These are phyloP conservation scores for Exidia glandulosa DNA, from an alignment of 768 basidiomycete species.

Conservation along the genomic window DNA sequence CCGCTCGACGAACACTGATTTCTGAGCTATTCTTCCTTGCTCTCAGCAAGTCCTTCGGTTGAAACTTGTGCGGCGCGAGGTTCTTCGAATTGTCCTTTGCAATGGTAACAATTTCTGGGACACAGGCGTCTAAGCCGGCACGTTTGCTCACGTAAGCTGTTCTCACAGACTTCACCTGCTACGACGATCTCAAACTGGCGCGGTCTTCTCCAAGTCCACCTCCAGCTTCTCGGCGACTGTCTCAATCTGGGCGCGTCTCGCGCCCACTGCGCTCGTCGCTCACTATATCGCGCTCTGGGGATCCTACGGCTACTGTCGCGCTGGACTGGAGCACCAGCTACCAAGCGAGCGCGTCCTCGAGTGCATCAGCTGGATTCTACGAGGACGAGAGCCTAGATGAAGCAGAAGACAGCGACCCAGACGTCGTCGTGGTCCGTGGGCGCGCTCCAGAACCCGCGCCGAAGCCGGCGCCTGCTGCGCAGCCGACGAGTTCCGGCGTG, in stretches of 20 bases:
- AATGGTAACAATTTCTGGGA: too few relatives aligned
- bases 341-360: constrained; percentile 66
- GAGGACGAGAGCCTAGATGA: constrained; percentile 1
- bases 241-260: constrained; percentile 1
- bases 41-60: too few relatives aligned
- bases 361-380: constrained; percentile 36
- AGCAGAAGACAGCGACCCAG: not conserved
- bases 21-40: too few relatives aligned
- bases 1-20: too few relatives aligned
- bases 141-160: too few relatives aligned
- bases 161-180: too few relatives aligned
- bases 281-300: not conserved
- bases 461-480: not conserved
- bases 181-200: constrained; percentile 2
- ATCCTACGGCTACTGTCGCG: constrained; percentile 5
- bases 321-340: constrained; percentile 80
- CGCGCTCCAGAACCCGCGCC: not conserved
- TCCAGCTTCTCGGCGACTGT: constrained; percentile 1
- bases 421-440: not conserved
- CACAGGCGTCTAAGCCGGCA: too few relatives aligned
- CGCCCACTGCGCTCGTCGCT: constrained; percentile 1
- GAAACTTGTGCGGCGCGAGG: too few relatives aligned
- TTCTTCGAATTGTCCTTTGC: too few relatives aligned
- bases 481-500: not conserved
- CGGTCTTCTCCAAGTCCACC: constrained; percentile 9